Evolutionary conservation across 148 eudicot species (phyloP).

Genomic region (Tetragonia tetragonoides): DNA sequence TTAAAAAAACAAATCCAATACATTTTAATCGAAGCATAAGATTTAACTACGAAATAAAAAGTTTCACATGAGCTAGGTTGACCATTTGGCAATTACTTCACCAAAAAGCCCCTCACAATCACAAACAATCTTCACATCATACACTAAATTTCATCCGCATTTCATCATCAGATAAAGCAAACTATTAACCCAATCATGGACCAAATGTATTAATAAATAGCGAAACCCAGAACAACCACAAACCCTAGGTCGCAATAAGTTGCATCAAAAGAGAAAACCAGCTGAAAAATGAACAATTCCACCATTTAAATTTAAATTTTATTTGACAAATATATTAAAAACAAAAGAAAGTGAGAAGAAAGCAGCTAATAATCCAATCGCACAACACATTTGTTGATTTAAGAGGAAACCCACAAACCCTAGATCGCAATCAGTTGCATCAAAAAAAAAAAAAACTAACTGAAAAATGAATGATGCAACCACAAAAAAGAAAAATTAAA

Average conservation of each 20-base stretch:
- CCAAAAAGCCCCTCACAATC: no score
- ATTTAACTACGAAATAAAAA: no score
- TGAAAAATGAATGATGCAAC: neutral
- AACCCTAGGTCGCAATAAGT: conserved; percentile 11
- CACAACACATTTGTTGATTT: neutral
- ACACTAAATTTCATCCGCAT: no score
- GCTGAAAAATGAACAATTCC: neutral
- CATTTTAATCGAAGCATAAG: no score
- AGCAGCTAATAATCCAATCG: neutral
- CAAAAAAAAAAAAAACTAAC: neutral
- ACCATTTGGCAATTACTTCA: no score
- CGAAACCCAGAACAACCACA: neutral
- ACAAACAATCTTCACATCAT: no score
- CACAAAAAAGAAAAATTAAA: neutral
- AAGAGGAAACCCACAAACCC: conserved; percentile 3
- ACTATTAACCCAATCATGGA: neutral
- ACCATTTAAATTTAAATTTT: neutral
- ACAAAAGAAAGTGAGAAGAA: neutral
- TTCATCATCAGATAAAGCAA: no score
- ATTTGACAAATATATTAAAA: no score
- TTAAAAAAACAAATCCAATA: no score
- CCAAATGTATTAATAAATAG: neutral
- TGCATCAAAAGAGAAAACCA: neutral
- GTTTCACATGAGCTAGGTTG: no score
- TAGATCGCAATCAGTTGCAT: conserved; percentile 6